These are phyloP conservation scores for Phytopythium chamaehyphon DNA, from an alignment of 352 stramenopile genomes.

Conservation along the genomic window DNA sequence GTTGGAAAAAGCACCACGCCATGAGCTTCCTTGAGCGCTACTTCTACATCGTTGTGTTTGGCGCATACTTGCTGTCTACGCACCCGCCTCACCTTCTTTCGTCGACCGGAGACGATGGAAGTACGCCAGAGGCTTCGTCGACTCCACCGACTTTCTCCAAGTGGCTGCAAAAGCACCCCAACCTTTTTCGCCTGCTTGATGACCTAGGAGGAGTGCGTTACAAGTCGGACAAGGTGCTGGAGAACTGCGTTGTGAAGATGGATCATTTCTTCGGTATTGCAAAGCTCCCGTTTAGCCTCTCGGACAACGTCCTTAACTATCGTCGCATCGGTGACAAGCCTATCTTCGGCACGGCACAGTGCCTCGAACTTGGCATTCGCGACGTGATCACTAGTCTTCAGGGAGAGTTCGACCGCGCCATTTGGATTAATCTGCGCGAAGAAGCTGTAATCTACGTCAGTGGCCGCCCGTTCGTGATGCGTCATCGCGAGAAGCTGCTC, in stretches of 20 bases:
- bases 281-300: conserved; percentile 58
- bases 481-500: conserved; percentile 73
- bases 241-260: conserved; percentile 83
- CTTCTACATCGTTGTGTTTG: conserved; percentile 88
- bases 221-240: conserved; percentile 76
- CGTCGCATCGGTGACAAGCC: conserved; percentile 72
- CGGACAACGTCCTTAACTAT: conserved; percentile 82
- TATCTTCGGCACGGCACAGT: conserved; percentile 85
- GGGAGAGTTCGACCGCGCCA: conserved; percentile 55
- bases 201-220: conserved; percentile 77
- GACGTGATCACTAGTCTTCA: conserved; percentile 63
- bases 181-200: conserved; percentile 71
- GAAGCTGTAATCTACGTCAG: conserved; percentile 90
- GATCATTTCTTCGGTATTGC: conserved; percentile 87
- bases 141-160: conserved; percentile 62
- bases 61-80: conserved; percentile 63
- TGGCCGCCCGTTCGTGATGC: conserved; percentile 82
- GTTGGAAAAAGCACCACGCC: conserved; percentile 62
- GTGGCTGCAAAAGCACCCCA: conserved; percentile 72
- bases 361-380: conserved; percentile 62
- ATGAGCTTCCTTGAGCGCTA: conserved; percentile 86
- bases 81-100: conserved; percentile 13
- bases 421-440: conserved; percentile 90
- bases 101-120: neutral
- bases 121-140: conserved; percentile 4